Percentiles rank a stretch among this genome's conserved stretches.
Evolutionary conservation across 1,284 basidiomycete genomes (phyloP).

Genomic region (Melampsora americana): DNA sequence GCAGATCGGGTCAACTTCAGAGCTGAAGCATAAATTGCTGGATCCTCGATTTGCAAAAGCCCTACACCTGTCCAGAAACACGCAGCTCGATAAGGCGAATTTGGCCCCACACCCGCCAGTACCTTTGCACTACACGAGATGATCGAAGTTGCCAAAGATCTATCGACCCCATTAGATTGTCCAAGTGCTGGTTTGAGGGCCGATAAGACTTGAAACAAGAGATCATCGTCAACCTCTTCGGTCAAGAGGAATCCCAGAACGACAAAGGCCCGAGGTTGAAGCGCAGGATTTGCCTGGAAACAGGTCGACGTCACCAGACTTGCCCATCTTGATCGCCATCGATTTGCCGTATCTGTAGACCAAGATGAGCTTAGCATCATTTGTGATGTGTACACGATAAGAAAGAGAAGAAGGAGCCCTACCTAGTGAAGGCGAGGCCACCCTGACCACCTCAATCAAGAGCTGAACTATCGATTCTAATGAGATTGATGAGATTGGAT

Average conservation of each 20-base stretch:
- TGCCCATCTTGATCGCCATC: slow-evolving; percentile 92
- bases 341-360: slow-evolving; percentile 71
- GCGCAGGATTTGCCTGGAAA: slow-evolving; percentile 84
- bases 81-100: slow-evolving; percentile 79
- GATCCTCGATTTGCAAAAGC: slow-evolving; percentile 69
- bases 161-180: slow-evolving; percentile 60
- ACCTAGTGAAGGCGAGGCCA: slow-evolving; percentile 69
- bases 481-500: slow-evolving; percentile 64
- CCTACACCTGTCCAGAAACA: slow-evolving; percentile 71
- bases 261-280: slow-evolving; percentile 84
- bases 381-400: neutral
- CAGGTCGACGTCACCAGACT: slow-evolving; percentile 84
- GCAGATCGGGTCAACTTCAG: slow-evolving; percentile 69
- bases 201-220: slow-evolving; percentile 77
- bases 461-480: slow-evolving; percentile 68
- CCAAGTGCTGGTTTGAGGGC: slow-evolving; percentile 64
- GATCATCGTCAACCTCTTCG: slow-evolving; percentile 73
- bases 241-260: slow-evolving; percentile 75
- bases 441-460: slow-evolving; percentile 65
- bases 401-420: slow-evolving; percentile 46
- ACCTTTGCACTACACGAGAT: slow-evolving; percentile 49
- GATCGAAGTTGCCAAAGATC: slow-evolving; percentile 54
- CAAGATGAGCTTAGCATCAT: neutral
- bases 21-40: slow-evolving; percentile 73
- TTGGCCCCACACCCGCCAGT: slow-evolving; percentile 58